phyloP scores from a whole-genome alignment of 2,329 filamentous ascomycete genomes.

The Clonostachys sp. region DNA sequence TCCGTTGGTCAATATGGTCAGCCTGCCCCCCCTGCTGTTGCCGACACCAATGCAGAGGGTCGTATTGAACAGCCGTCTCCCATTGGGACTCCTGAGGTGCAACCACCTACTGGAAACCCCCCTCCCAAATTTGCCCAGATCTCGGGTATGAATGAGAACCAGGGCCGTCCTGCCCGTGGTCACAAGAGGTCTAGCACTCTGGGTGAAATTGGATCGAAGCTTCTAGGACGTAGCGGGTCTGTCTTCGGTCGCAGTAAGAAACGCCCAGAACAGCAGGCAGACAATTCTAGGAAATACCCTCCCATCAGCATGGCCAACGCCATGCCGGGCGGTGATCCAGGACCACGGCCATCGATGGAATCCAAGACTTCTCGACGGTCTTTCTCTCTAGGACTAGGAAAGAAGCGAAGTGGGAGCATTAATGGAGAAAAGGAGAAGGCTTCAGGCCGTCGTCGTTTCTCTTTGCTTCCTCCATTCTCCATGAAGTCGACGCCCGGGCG shows the following conservation, averaged over 20 bases:
- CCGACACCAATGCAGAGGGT: constrained; percentile 83
- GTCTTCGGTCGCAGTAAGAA: constrained; percentile 64
- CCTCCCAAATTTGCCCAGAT: constrained; percentile 55
- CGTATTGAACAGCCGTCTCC: constrained; percentile 73
- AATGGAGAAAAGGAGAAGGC: constrained; percentile 50
- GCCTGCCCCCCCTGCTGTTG: constrained; percentile 80
- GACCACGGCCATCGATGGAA: constrained; percentile 60
- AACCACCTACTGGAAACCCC: constrained; percentile 57
- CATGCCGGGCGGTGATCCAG: constrained; percentile 46
- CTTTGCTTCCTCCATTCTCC: constrained; percentile 61
- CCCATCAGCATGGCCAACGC: constrained; percentile 85
- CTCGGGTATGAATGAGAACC: constrained; percentile 49
- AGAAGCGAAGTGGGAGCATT: constrained; percentile 67
- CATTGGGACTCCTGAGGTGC: constrained; percentile 59
- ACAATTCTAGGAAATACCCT: constrained; percentile 72
- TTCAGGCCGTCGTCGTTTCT: constrained; percentile 63
- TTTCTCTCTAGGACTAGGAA: constrained; percentile 63
- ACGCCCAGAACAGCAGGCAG: constrained; percentile 42
- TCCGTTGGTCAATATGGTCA: constrained; percentile 74
- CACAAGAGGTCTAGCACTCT: constrained; percentile 73
- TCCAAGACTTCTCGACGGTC: constrained; percentile 64
- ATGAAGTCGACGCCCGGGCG: constrained; percentile 56
- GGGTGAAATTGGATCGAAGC: constrained; percentile 75
- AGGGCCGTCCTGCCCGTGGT: constrained; percentile 39
- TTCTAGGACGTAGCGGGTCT: constrained; percentile 80